Base-by-base conservation (phyloP, 306 rosid genomes). In the Dicorynia guianensis region DNA sequence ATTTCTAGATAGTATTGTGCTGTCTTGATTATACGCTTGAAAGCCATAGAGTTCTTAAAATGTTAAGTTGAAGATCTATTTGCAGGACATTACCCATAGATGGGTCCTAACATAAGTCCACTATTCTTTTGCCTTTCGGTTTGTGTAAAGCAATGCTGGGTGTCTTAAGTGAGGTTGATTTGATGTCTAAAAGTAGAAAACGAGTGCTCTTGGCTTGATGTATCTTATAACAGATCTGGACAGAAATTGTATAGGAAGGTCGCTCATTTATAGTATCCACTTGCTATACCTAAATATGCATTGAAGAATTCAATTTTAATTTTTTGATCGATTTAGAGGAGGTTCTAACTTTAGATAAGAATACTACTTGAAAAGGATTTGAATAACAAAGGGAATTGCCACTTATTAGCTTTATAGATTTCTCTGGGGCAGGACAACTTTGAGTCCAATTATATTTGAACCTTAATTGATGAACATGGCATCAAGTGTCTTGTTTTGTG, bases 181-280 rank as follows among this genome's bases (percentile, higher is more conserved):
- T 69, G 44, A 52, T 63, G 49, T 57, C 52, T 44, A 4, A 56
- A 63, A 69, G 46, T 40, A 40, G 48, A 64, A 33, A 59, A 67
- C 60, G 0, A 33, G 13, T 43, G 77, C 33, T 69, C 78, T 65
- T 63, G 64, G 61, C 36, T 30, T 56, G 18, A 39, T 52, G 72
- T 52, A 9, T 53, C 42, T 71, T 35, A 25, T 58, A 14, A 35
- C 72, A 76, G 83, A 80, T 84, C 83, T 80, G 80, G 80, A 72
- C 15, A 57, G 66, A 71, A 40, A 65, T 30, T 49, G n/a, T 57
- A 65, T 59, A 59, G 18, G 14, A 25, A 69, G 20, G 11, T 44
- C 30, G 54, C 50, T 17, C 7, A 6, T 56, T 33, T 72, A 25
- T 25, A 25, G 2, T 25, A 1, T 25, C 1, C 40, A 40, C 7